Percentiles rank a stretch among this genome's conserved stretches.
phyloP scores from a whole-genome alignment of 148 eudicot species.

The Pouteria glomerata region DNA sequence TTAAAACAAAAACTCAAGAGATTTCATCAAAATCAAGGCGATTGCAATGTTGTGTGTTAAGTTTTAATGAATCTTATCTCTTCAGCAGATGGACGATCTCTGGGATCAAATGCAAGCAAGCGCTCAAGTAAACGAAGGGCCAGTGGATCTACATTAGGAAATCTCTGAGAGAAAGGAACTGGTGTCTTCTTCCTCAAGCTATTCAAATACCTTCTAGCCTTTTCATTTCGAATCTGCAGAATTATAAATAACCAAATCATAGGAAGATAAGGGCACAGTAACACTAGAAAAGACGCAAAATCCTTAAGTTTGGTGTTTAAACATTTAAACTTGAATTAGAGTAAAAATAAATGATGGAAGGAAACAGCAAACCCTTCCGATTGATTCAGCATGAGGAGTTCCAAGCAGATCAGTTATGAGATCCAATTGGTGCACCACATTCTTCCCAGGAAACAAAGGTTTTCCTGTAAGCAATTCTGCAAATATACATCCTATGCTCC shows the following conservation, averaged over 20 bases:
- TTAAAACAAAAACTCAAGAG: neutral
- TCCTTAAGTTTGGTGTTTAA: neutral
- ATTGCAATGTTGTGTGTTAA: neutral
- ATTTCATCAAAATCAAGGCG: neutral
- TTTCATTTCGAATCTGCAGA: conserved; percentile 79
- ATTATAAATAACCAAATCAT: conserved; percentile 16
- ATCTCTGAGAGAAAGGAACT: conserved; percentile 63
- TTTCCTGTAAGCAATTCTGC: conserved; percentile 88
- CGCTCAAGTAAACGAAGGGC: conserved; percentile 88
- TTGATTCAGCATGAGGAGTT: conserved; percentile 66
- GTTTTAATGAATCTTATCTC: conserved; percentile 40
- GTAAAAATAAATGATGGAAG: neutral
- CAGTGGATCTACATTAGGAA: conserved; percentile 79
- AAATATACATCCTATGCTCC: conserved; percentile 99
- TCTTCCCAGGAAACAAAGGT: conserved; percentile 90
- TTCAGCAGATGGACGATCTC: conserved; percentile 83
- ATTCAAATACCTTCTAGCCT: conserved; percentile 77
- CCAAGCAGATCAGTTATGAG: conserved; percentile 91
- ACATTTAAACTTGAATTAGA: neutral
- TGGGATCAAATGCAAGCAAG: conserved; percentile 95
- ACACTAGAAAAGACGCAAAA: neutral
- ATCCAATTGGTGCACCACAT: conserved; percentile 89
- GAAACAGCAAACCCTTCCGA: conserved; percentile 56
- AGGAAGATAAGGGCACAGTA: conserved; percentile 8
- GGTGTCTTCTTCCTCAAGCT: conserved; percentile 75